A percentile compares a stretch with the other conserved stretches of the same genome.
These are phyloP conservation scores for Inosperma sp. DNA, from an alignment of 768 basidiomycete genomes.

Conservation along the genomic window DNA sequence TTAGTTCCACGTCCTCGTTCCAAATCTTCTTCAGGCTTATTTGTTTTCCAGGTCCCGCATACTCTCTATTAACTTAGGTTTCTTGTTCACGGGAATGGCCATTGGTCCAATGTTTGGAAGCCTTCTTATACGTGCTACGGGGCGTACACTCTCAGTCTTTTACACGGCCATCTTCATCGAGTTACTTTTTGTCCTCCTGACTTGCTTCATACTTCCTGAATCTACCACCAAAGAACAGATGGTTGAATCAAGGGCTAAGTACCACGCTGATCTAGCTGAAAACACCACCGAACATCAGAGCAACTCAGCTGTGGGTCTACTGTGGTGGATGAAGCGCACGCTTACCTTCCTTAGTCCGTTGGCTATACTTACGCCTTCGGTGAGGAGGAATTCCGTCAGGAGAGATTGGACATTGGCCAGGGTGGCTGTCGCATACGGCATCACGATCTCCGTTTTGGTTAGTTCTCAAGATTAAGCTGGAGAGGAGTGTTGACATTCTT, in stretches of 20 bases:
- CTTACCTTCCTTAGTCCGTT: constrained; percentile 72
- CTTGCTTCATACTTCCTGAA: constrained; percentile 70
- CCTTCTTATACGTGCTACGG: constrained; percentile 55
- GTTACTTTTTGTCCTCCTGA: constrained; percentile 41
- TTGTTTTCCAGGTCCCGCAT: constrained; percentile 46
- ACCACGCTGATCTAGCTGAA: constrained; percentile 31
- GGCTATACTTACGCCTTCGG: constrained; percentile 51
- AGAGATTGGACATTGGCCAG: constrained; percentile 66
- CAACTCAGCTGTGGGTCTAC: constrained; percentile 20
- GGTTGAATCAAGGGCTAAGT: constrained; percentile 34
- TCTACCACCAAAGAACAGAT: constrained; percentile 56
- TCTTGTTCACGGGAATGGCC: constrained; percentile 70
- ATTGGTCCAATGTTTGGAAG: constrained; percentile 73
- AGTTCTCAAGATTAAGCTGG: constrained; percentile 3
- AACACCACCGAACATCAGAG: constrained; percentile 14
- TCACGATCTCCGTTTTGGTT: constrained; percentile 46
- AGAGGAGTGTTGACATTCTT: not conserved
- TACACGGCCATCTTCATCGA: constrained; percentile 56
- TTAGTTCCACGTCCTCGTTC: constrained; percentile 19
- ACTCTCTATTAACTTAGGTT: constrained; percentile 63
- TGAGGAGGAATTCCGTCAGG: constrained; percentile 31
- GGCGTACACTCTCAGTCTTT: constrained; percentile 59
- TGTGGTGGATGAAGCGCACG: constrained; percentile 40
- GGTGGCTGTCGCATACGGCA: constrained; percentile 49
- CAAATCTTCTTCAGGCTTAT: constrained; percentile 1